These are phyloP conservation scores for Raphanus sativus DNA, from an alignment of 345 rosid genomes.

Conservation along the genomic window DNA sequence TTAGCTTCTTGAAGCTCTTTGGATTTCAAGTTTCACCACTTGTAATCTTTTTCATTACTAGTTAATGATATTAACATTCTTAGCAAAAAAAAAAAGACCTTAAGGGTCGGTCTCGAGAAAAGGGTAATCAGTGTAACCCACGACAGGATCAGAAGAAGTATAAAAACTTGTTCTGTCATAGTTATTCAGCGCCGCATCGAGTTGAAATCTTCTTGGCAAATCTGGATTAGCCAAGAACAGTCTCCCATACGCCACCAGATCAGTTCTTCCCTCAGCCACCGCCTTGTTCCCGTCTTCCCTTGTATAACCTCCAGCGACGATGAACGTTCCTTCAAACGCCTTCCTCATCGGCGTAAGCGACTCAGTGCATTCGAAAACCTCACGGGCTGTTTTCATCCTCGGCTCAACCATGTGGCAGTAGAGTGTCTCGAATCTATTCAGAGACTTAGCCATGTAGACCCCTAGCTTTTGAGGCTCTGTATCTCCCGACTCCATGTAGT, in stretches of 20 bases:
- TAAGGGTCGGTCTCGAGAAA: constrained; percentile 38
- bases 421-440: constrained; percentile 51
- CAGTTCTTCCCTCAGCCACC: constrained; percentile 37
- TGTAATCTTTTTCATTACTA: too few relatives aligned
- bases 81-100: background rate
- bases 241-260: constrained; percentile 63
- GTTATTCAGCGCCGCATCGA: constrained; percentile 53
- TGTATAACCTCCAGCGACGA: constrained; percentile 43
- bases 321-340: constrained; percentile 43
- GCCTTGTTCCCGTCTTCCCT: constrained; percentile 41
- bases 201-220: constrained; percentile 59
- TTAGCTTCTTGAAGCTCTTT: too few relatives aligned
- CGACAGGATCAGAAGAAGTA: constrained; percentile 36
- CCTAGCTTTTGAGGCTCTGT: constrained; percentile 59
- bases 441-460: constrained; percentile 56
- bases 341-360: constrained; percentile 43
- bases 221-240: constrained; percentile 73
- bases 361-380: constrained; percentile 20
- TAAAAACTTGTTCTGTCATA: constrained; percentile 54
- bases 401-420: constrained; percentile 55
- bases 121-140: constrained; percentile 75
- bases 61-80: too few relatives aligned
- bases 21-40: too few relatives aligned
- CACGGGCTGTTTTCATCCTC: constrained; percentile 37
- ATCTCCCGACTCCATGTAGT: constrained; percentile 57